phyloP scores from a whole-genome alignment of 1,284 basidiomycete species.

The Cutaneotrichosporon cavernicola region DNA sequence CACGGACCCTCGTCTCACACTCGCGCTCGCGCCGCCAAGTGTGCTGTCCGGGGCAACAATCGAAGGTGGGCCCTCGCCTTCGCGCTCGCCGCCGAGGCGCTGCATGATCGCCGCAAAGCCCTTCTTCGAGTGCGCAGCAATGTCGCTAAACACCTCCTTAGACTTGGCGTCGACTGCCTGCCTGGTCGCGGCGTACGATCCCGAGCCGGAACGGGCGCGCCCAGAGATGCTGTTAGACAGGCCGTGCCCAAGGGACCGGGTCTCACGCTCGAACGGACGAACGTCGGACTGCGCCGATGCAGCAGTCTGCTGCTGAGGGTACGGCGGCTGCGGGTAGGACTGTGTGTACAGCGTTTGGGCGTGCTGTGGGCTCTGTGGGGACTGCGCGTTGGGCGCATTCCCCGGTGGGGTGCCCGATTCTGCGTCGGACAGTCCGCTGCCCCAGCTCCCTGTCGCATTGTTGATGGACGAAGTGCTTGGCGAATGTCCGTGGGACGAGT shows the following conservation, averaged over 20 bases:
- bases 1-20: constrained; percentile 12
- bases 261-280: constrained; percentile 1
- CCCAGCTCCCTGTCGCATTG: constrained; percentile 8
- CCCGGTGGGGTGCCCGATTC: neutral
- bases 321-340: neutral
- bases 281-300: neutral
- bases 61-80: constrained; percentile 19
- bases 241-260: neutral
- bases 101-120: constrained; percentile 51
- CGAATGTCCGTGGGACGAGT: constrained; percentile 20
- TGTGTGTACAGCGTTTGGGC: neutral
- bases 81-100: constrained; percentile 47
- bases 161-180: constrained; percentile 32
- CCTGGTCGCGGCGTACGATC: constrained; percentile 14
- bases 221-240: neutral
- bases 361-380: neutral
- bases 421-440: constrained; percentile 5
- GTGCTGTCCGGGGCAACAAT: constrained; percentile 26
- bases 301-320: neutral
- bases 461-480: constrained; percentile 3
- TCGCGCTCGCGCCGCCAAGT: neutral
- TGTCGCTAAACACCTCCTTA: constrained; percentile 51
- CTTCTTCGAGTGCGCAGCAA: constrained; percentile 50
- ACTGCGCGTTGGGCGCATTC: neutral
- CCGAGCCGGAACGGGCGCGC: constrained; percentile 35